Evolutionary conservation across 2,329 filamentous ascomycete species (phyloP).

Genomic region (Botryosphaeria dothidea): DNA sequence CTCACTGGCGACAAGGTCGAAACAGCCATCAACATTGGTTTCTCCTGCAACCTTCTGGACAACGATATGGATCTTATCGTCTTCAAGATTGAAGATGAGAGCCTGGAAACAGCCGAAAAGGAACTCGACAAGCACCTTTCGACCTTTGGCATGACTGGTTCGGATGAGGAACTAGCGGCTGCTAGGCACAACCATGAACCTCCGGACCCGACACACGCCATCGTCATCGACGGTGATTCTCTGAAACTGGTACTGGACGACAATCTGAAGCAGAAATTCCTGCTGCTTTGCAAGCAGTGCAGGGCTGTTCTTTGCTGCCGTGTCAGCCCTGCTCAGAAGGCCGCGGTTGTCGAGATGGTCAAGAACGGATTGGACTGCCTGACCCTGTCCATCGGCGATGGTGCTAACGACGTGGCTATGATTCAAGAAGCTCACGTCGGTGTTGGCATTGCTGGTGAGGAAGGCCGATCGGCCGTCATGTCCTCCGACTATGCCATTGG

Average conservation of each 20-base stretch:
- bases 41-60: constrained; percentile 95
- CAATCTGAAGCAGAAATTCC: constrained; percentile 82
- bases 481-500: constrained; percentile 94
- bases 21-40: constrained; percentile 99
- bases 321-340: constrained; percentile 95
- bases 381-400: constrained; percentile 90
- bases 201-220: constrained; percentile 82
- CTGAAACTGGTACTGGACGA: constrained; percentile 86
- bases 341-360: constrained; percentile 93
- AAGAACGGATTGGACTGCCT: constrained; percentile 94
- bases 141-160: constrained; percentile 77
- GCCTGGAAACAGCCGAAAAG: constrained; percentile 61
- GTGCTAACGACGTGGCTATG: constrained; percentile 96
- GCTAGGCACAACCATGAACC: constrained; percentile 84
- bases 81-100: constrained; percentile 80
- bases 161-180: constrained; percentile 77
- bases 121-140: constrained; percentile 74
- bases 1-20: constrained; percentile 98
- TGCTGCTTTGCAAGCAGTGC: constrained; percentile 95
- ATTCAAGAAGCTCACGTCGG: constrained; percentile 97
- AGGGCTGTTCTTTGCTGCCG: constrained; percentile 95
- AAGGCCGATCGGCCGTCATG: constrained; percentile 92
- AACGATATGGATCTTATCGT: constrained; percentile 98
- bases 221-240: constrained; percentile 94
- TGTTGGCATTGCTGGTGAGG: constrained; percentile 90